Conservation (phyloP, 192 early-diverging fungal species). For the Coemansia asiatica region DNA sequence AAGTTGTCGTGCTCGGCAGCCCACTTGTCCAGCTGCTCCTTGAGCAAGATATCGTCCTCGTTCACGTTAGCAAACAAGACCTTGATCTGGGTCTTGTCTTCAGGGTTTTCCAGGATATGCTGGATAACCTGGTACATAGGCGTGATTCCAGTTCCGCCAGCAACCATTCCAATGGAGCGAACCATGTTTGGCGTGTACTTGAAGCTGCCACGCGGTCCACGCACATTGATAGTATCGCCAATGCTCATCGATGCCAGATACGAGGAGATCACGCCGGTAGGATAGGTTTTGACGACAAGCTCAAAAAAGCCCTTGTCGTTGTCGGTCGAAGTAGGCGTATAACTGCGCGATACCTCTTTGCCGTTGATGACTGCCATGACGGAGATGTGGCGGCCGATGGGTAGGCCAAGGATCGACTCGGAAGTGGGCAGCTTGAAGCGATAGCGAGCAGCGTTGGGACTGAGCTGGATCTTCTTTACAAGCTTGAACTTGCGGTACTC, state of each 20-base stretch:
- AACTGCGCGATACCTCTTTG: conserved; percentile 81
- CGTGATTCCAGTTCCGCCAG: conserved; percentile 93
- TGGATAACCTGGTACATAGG: conserved; percentile 96
- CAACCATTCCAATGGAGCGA: conserved; percentile 84
- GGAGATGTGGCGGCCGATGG: conserved; percentile 92
- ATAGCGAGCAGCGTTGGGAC: conserved; percentile 88
- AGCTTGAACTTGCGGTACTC: conserved; percentile 78
- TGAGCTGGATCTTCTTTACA: conserved; percentile 72
- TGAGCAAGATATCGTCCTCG: conserved; percentile 84
- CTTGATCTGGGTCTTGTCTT: conserved; percentile 81
- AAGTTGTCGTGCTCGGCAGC: conserved; percentile 74
- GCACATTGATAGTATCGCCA: conserved; percentile 73
- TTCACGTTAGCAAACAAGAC: conserved; percentile 93
- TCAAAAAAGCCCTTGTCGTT: conserved; percentile 88
- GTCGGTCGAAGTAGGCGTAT: conserved; percentile 86
- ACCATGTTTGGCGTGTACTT: conserved; percentile 81
- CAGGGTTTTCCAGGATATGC: conserved; percentile 78
- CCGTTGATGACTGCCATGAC: conserved; percentile 81
- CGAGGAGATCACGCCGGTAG: conserved; percentile 78
- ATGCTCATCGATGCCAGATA: conserved; percentile 65
- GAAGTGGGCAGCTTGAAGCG: conserved; percentile 76
- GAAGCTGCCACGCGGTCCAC: conserved; percentile 90
- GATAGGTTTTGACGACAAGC: conserved; percentile 90
- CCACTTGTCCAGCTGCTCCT: conserved; percentile 78
- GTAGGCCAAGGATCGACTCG: conserved; percentile 75